Evolutionary conservation across 805 yeast species (phyloP).

Genomic region (Sugiyamaella chiloensis): DNA sequence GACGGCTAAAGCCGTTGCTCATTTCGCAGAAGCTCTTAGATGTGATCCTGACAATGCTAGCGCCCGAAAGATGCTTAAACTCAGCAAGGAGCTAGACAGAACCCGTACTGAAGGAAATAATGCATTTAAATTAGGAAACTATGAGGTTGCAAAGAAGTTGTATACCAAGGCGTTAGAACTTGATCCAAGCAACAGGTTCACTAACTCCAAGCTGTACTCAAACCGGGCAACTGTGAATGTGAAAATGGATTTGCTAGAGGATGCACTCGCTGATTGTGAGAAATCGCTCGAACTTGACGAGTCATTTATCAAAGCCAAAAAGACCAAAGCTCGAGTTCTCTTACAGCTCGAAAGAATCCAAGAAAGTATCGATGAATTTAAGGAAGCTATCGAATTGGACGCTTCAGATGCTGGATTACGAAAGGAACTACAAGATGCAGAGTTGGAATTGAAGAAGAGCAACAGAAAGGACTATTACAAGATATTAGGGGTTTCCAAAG

Average conservation of each 20-base stretch:
- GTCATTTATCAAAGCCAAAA: conserved; percentile 59
- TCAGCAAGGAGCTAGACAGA: conserved; percentile 34
- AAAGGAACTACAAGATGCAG: conserved; percentile 40
- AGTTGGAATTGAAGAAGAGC: conserved; percentile 39
- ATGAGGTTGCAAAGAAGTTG: conserved; percentile 58
- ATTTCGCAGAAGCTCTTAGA: conserved; percentile 39
- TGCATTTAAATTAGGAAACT: conserved; percentile 63
- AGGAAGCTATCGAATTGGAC: conserved; percentile 37
- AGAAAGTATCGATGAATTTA: conserved; percentile 37
- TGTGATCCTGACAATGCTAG: conserved; percentile 39
- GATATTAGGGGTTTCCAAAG: conserved; percentile 48
- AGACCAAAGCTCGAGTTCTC: conserved; percentile 40
- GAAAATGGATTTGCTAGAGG: conserved; percentile 72
- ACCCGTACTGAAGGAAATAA: conserved; percentile 58
- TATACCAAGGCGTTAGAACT: conserved; percentile 75
- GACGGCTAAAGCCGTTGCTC: conserved; percentile 35
- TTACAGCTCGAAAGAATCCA: conserved; percentile 40
- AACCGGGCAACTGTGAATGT: conserved; percentile 87
- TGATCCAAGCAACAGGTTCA: conserved; percentile 54
- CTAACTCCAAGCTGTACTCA: conserved; percentile 51
- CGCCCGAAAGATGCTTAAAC: conserved; percentile 34
- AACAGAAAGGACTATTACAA: conserved; percentile 56
- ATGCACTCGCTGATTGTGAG: conserved; percentile 73
- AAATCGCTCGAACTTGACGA: conserved; percentile 64
- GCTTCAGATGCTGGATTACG: conserved; percentile 35